Conservation (phyloP, 495 filamentous ascomycete species). For the Penicillium atrosanguineum region DNA sequence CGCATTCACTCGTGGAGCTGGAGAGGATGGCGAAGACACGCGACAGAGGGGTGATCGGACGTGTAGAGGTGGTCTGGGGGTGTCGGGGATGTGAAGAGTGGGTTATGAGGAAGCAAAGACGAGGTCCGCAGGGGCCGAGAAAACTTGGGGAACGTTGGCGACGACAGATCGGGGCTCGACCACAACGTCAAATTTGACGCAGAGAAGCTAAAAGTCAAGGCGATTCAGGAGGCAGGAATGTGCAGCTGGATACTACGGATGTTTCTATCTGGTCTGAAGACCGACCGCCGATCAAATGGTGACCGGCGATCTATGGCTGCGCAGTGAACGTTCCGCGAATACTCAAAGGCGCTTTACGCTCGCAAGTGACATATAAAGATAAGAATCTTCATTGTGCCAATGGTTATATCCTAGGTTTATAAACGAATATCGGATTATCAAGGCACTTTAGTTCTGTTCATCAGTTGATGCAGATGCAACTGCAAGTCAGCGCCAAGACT, state of each 20-base stretch:
- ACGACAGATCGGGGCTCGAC: not conserved
- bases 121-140: conserved; percentile 19
- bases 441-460: not conserved
- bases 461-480: not conserved
- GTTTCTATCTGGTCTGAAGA: not conserved
- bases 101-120: conserved; percentile 5
- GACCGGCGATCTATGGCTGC: not conserved
- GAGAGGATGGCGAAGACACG: not conserved
- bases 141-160: conserved; percentile 15
- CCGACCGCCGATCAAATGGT: not conserved
- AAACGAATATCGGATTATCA: not conserved
- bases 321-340: not conserved
- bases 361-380: not conserved
- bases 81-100: not conserved
- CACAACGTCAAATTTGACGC: not conserved
- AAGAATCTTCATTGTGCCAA: not conserved
- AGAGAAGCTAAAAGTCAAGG: not conserved
- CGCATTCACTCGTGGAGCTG: conserved; percentile 2
- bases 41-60: not conserved
- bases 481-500: conserved; percentile 24
- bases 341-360: not conserved
- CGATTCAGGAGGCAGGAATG: not conserved
- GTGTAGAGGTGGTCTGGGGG: not conserved
- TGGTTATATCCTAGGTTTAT: not conserved
- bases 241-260: not conserved